Evolutionary conservation across 129 eudicot species (phyloP), one percentile per base, ranked within the genome.

Genomic region (Silybum marianum): DNA sequence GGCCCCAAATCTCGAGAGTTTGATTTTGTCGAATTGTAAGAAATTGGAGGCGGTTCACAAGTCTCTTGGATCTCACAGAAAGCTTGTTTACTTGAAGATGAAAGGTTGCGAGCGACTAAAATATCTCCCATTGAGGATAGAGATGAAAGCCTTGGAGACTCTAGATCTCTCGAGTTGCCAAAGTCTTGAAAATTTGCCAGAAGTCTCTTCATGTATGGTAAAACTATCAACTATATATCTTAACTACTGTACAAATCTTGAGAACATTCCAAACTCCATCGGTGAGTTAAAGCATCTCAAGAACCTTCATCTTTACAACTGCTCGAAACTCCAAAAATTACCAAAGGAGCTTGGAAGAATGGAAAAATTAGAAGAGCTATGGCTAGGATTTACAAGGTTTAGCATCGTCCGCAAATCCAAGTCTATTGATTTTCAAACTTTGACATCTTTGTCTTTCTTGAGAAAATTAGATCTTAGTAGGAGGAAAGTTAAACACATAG

Each of bases 81-180:
- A 6, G 19, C 46, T 77, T 58, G 44, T 26, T 62, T 32, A 24
- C 25, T 30, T 77, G 68, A 39, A 77, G 26, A 16, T 77, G 32
- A 9, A 14, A 0, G 6, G 3, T 5, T 77, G 81, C 38, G 2
- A 0, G 13, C 19, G 65, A 0, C 81, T 77, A 13, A 63, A 32
- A 54, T 6, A 18, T 36, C 68, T 77, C 8, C 73, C 81, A 39
- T 18, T 6, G 11, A 28, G 10, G 19, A 14, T 68, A 14, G 0
- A 24, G 72, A 68, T 68, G 72, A 34, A 68, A 68, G 24, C 72
- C 7, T 28, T 68, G 3, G 74, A 70, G 74, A 70, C 74, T 28
- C 74, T 28, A 26, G 32, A 28, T 70, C 44, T 70, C 8, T 70
- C 74, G 11, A 1, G 0, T 18, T 70, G 74, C 12, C 3, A 0